Evolutionary conservation across 2,329 filamentous ascomycete species (phyloP).

Genomic region (Ophiostoma australiae): DNA sequence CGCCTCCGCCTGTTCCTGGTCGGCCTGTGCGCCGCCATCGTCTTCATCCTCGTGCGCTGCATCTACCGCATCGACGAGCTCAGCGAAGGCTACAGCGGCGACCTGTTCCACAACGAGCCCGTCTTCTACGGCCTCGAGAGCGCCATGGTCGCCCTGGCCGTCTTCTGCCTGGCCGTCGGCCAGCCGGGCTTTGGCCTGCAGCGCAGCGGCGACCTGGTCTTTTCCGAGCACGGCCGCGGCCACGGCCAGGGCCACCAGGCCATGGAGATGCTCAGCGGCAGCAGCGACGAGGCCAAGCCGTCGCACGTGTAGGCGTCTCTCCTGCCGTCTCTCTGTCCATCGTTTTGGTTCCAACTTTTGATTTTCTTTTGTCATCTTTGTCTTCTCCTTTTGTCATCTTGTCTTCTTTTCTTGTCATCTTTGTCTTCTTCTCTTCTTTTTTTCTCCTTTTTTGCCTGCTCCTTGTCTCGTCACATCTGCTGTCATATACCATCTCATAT

Average conservation of each 20-base stretch:
- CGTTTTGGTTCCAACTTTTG: neutral
- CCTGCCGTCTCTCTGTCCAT: neutral
- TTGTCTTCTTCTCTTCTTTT: neutral
- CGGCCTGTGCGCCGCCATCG: conserved; percentile 49
- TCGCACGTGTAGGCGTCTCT: neutral
- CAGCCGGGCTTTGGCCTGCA: conserved; percentile 28
- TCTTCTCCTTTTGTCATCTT: neutral
- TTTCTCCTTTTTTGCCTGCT: neutral
- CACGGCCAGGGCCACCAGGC: neutral
- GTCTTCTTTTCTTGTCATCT: neutral
- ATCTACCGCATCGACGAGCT: conserved; percentile 57
- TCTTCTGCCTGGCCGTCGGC: conserved; percentile 25
- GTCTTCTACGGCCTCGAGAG: conserved; percentile 53
- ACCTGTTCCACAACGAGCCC: conserved; percentile 47
- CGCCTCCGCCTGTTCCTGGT: conserved; percentile 42
- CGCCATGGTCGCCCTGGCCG: conserved; percentile 30
- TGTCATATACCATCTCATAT: neutral
- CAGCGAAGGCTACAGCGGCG: conserved; percentile 55
- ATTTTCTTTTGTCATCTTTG: neutral
- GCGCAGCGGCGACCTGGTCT: neutral
- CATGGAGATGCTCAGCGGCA: conserved; percentile 6
- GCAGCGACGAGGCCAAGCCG: conserved; percentile 14
- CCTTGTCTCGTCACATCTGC: neutral
- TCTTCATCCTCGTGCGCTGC: conserved; percentile 57
- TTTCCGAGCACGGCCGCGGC: neutral